Percentiles rank a stretch among this genome's conserved stretches.
phyloP scores from a whole-genome alignment of 805 yeast species.

The Candida silvatica region DNA sequence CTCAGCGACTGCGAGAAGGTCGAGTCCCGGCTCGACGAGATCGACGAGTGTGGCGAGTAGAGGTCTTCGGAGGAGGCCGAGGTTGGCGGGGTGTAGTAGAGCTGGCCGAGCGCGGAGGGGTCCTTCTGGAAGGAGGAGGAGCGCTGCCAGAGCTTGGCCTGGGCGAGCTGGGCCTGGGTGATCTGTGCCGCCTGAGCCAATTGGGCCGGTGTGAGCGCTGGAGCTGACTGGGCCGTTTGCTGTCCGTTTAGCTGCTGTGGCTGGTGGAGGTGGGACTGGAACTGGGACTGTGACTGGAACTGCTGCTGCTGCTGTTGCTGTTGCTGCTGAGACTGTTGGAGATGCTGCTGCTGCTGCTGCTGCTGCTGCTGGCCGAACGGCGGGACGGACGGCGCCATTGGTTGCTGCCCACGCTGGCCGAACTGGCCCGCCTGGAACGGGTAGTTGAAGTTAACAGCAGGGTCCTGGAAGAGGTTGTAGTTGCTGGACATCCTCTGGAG shows the following conservation, averaged over 20 bases:
- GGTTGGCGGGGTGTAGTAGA: too few species aligned
- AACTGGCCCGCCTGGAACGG: neutral
- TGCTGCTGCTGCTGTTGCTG: constrained; percentile 9
- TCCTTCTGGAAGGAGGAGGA: too few species aligned
- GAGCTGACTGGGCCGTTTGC: too few species aligned
- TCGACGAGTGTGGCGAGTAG: constrained; percentile 22
- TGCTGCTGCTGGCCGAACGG: neutral
- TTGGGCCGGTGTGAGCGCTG: too few species aligned
- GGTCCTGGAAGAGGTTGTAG: neutral
- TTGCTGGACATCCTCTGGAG: neutral
- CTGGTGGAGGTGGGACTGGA: too few species aligned
- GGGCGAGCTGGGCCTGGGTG: too few species aligned
- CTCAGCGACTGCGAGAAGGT: constrained; percentile 6
- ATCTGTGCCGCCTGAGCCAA: too few species aligned
- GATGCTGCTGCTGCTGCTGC: constrained; percentile 2
- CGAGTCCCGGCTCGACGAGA: constrained; percentile 23
- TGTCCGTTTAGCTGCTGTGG: too few species aligned
- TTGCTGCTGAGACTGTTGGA: constrained; percentile 2
- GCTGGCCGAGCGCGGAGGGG: too few species aligned
- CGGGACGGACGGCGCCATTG: neutral
- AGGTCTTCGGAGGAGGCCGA: constrained; percentile 10
- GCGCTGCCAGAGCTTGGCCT: too few species aligned
- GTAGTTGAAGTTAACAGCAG: neutral
- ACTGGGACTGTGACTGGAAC: too few species aligned
- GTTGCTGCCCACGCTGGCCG: neutral